Evolutionary conservation across 2,329 filamentous ascomycete genomes (phyloP), one percentile per base, ranked within the genome.

Genomic region (Fusarium dlaminii): DNA sequence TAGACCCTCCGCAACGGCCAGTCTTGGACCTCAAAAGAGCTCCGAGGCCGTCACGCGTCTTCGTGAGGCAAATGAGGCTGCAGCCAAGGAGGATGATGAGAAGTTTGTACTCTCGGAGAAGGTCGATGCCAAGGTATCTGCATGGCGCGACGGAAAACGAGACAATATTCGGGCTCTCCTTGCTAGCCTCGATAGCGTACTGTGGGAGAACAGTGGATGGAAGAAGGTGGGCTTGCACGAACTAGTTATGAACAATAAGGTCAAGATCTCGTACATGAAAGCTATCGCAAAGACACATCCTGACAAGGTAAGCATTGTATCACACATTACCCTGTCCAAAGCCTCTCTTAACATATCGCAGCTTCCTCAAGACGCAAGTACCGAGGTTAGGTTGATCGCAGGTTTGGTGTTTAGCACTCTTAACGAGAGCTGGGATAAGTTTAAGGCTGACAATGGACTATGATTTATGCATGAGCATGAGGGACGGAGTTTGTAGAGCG

Each of bases 211-310:
- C 46, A 94, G 94, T 72, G 95, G 94, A 8, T 99, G 96, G 96
- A 98, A 98, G 86, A 98, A 97, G 86, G 92, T 98, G 64, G 95
- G 94, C 37, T 90, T 99, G 90, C 92, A 95, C 74, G 96, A 99
- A 84, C 83, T 99, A 76, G 93, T 99, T 59, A 89, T 98, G 88
- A 91, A 95, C 39, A 95, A 94, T 76, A 98, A 96, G 87, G 96
- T 98, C 82, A 99, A 99, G 89, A 92, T 99, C 74, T 88, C 93
- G 68, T 99, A 99, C 81, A 98, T 99, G 96, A 98, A 98, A 89
- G 96, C 96, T 11, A 98, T 99, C 88, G 94, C 92, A 17, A 98
- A 98, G 87, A 96, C 96, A 77, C 96, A 99, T 87, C 96, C 96
- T 69, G 96, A 99, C 83, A 99, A 99, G 92, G 96, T 98, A 87